Percentiles rank a stretch among this genome's conserved stretches.
phyloP scores from a whole-genome alignment of 352 stramenopile species.

The Phytophthora fragariaefolia region DNA sequence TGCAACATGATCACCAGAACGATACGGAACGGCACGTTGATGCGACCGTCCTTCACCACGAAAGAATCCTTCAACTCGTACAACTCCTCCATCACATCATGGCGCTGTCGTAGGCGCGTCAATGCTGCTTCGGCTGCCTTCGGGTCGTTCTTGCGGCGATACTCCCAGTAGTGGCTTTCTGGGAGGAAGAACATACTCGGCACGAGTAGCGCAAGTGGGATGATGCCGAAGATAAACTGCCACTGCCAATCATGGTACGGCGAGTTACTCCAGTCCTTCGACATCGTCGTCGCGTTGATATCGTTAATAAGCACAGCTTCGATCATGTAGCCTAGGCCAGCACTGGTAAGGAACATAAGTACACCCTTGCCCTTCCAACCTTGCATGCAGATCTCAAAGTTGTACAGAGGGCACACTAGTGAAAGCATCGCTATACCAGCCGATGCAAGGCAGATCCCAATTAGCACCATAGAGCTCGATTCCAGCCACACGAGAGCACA shows the following conservation, averaged over 20 bases:
- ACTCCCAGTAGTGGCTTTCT: slow-evolving; percentile 83
- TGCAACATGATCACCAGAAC: slow-evolving; percentile 68
- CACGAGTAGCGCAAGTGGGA: slow-evolving; percentile 71
- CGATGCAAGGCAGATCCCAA: slow-evolving; percentile 72
- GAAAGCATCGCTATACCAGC: slow-evolving; percentile 83
- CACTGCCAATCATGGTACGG: slow-evolving; percentile 80
- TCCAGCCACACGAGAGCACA: slow-evolving; percentile 73
- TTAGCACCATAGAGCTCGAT: slow-evolving; percentile 70
- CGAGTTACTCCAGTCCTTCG: slow-evolving; percentile 66
- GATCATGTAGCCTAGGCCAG: slow-evolving; percentile 76
- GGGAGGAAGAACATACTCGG: slow-evolving; percentile 68
- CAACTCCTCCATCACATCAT: slow-evolving; percentile 84
- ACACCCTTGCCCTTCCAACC: slow-evolving; percentile 90
- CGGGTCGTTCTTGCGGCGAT: slow-evolving; percentile 61
- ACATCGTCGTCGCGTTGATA: slow-evolving; percentile 77
- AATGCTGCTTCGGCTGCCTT: slow-evolving; percentile 75
- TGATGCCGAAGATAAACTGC: slow-evolving; percentile 80
- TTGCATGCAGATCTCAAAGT: slow-evolving; percentile 89
- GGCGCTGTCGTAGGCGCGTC: slow-evolving; percentile 76
- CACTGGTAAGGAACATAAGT: slow-evolving; percentile 81
- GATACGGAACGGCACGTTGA: slow-evolving; percentile 82
- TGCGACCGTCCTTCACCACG: slow-evolving; percentile 59
- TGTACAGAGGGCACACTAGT: slow-evolving; percentile 80
- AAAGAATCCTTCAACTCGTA: slow-evolving; percentile 72
- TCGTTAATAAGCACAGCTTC: slow-evolving; percentile 75